Percentiles rank a stretch among this genome's conserved stretches.
These are phyloP conservation scores for Suillus lakei DNA, from an alignment of 768 basidiomycete species.

Conservation along the genomic window DNA sequence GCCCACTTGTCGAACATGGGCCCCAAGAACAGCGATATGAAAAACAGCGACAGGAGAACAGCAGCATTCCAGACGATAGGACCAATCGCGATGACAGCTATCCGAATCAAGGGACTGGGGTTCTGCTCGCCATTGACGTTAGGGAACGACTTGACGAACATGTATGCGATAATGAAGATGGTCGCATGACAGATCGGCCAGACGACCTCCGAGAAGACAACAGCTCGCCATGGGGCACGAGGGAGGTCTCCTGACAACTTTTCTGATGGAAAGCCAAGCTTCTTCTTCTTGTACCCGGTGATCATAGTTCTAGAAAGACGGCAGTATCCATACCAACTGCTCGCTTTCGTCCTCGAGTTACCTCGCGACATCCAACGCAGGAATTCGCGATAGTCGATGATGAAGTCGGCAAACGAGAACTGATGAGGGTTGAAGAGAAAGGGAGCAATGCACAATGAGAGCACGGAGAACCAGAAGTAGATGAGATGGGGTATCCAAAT, in stretches of 20 bases:
- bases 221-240: slow-evolving; percentile 84
- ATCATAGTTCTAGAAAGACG: slow-evolving; percentile 96
- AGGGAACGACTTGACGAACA: slow-evolving; percentile 94
- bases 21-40: slow-evolving; percentile 90
- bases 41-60: slow-evolving; percentile 82
- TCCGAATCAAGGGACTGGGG: slow-evolving; percentile 89
- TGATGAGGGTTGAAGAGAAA: slow-evolving; percentile 99
- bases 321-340: slow-evolving; percentile 99
- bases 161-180: slow-evolving; percentile 83
- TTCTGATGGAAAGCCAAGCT: slow-evolving; percentile 96
- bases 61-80: slow-evolving; percentile 96
- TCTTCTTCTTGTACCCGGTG: slow-evolving; percentile 99
- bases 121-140: slow-evolving; percentile 59
- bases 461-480: slow-evolving; percentile 98
- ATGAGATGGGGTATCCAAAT: slow-evolving; percentile 95
- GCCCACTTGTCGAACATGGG: slow-evolving; percentile 85
- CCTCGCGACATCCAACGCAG: slow-evolving; percentile 99
- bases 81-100: slow-evolving; percentile 86
- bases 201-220: slow-evolving; percentile 83
- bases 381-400: slow-evolving; percentile 99
- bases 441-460: slow-evolving; percentile 94
- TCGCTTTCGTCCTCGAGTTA: slow-evolving; percentile 94
- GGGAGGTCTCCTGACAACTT: slow-evolving; percentile 95
- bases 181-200: slow-evolving; percentile 77
- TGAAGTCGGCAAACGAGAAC: slow-evolving; percentile 95